These are phyloP conservation scores for Leucaena leucocephala DNA, from an alignment of 306 rosid species.

Conservation along the genomic window DNA sequence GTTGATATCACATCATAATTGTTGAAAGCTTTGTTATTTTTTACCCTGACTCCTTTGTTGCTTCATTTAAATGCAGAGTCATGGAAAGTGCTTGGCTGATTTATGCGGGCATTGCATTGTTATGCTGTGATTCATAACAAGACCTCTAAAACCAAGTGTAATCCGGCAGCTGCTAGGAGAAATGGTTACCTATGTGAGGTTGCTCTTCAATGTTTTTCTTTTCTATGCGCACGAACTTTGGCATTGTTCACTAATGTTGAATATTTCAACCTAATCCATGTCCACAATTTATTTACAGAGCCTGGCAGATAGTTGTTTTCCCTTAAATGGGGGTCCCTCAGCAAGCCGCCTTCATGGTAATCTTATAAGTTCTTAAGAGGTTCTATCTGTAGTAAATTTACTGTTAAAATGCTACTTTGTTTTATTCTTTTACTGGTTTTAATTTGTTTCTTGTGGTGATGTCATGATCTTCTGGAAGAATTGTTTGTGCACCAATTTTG, in stretches of 20 bases:
- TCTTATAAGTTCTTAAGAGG: slow-evolving; percentile 30
- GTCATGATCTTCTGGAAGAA: slow-evolving; percentile 52
- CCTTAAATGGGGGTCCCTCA: slow-evolving; percentile 65
- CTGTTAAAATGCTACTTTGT: slow-evolving; percentile 2
- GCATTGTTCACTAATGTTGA: slow-evolving; percentile 18
- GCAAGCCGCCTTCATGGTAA: slow-evolving; percentile 86
- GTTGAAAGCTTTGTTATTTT: slow-evolving; percentile 7
- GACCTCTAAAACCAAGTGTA: slow-evolving; percentile 76
- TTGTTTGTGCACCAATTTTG: slow-evolving; percentile 93
- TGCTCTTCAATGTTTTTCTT: slow-evolving; percentile 41
- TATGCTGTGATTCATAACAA: slow-evolving; percentile 60
- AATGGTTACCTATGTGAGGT: slow-evolving; percentile 94
- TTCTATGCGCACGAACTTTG: neutral
- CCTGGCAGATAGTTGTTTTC: slow-evolving; percentile 84
- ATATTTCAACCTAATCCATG: slow-evolving; percentile 26
- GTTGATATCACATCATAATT: slow-evolving; percentile 12
- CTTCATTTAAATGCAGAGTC: slow-evolving; percentile 56
- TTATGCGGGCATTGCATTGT: slow-evolving; percentile 92
- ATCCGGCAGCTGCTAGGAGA: slow-evolving; percentile 78
- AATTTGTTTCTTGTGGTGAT: slow-evolving; percentile 37
- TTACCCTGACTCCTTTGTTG: slow-evolving; percentile 8
- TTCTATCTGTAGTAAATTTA: slow-evolving; percentile 19
- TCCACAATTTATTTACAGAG: slow-evolving; percentile 52
- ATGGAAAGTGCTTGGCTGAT: slow-evolving; percentile 91
- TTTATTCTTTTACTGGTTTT: neutral